These are phyloP conservation scores for Paulownia fortunei DNA, from an alignment of 257 asterid species.

Conservation along the genomic window DNA sequence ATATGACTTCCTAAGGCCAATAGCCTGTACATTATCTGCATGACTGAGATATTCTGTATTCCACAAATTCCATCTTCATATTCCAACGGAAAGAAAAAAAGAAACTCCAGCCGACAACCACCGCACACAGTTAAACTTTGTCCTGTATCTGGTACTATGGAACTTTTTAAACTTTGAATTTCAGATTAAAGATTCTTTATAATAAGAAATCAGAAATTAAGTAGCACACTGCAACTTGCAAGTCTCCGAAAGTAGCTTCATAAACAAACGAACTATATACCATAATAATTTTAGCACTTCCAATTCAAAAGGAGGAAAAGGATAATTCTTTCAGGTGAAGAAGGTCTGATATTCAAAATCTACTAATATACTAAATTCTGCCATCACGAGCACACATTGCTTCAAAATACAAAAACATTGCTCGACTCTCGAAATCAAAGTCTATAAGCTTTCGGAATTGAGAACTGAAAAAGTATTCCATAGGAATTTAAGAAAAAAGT, in stretches of 20 bases:
- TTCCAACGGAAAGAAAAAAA: slow-evolving; percentile 5
- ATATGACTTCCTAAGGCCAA: slow-evolving; percentile 37
- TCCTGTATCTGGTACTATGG: neutral
- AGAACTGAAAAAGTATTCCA: slow-evolving; percentile 11
- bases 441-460: slow-evolving; percentile 13
- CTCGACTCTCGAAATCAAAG: slow-evolving; percentile 9
- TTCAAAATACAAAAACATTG: neutral
- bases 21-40: slow-evolving; percentile 31
- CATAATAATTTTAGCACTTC: neutral
- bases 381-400: neutral
- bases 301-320: neutral
- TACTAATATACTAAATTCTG: neutral
- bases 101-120: slow-evolving; percentile 6
- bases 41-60: slow-evolving; percentile 19
- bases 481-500: neutral
- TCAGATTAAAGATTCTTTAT: slow-evolving; percentile 1
- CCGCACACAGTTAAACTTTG: slow-evolving; percentile 2
- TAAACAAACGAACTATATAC: neutral
- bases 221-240: neutral
- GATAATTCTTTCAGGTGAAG: neutral
- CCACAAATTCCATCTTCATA: slow-evolving; percentile 13
- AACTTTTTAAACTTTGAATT: slow-evolving; percentile 13
- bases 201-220: neutral
- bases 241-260: neutral
- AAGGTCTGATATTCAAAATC: slow-evolving; percentile 4